A percentile compares a stretch with the other conserved stretches of the same genome.
These are phyloP conservation scores for Macrophomina pseudophaseolina DNA, from an alignment of 2,329 filamentous ascomycete species.

Conservation along the genomic window DNA sequence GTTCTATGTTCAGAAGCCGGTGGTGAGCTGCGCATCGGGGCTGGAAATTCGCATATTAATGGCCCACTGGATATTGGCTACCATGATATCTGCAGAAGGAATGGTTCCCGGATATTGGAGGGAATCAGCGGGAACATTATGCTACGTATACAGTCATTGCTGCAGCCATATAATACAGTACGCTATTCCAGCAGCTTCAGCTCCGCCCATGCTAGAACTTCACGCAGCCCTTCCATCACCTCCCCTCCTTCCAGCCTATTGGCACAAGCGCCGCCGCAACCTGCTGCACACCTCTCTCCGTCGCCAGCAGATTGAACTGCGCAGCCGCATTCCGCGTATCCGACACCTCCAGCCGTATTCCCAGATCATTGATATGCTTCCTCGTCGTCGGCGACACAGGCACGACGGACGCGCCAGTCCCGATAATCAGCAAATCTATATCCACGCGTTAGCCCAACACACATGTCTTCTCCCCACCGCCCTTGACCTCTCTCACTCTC, in stretches of 20 bases:
- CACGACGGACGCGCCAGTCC: slow-evolving; percentile 75
- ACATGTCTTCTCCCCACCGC: not conserved
- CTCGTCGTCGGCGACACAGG: slow-evolving; percentile 79
- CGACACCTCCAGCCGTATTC: slow-evolving; percentile 84
- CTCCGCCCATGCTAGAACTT: no score
- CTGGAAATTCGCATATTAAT: no score
- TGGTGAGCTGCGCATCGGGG: no score
- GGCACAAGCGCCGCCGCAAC: slow-evolving; percentile 89
- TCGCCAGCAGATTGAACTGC: slow-evolving; percentile 94
- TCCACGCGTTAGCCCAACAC: slow-evolving; percentile 21
- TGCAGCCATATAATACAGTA: no score
- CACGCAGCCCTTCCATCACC: not conserved
- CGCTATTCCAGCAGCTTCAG: no score
- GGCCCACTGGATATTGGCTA: no score
- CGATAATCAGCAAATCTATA: slow-evolving; percentile 85
- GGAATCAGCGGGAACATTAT: no score
- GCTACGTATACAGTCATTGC: no score
- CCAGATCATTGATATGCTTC: slow-evolving; percentile 73
- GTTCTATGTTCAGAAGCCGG: no score
- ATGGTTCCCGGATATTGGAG: no score
- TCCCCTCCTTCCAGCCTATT: slow-evolving; percentile 67
- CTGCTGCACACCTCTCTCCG: slow-evolving; percentile 82
- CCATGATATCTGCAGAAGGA: no score
- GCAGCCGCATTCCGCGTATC: slow-evolving; percentile 94
- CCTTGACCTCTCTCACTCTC: not conserved